phyloP scores from a whole-genome alignment of 1,284 basidiomycete species.

The Apiotrichum brassicae region DNA sequence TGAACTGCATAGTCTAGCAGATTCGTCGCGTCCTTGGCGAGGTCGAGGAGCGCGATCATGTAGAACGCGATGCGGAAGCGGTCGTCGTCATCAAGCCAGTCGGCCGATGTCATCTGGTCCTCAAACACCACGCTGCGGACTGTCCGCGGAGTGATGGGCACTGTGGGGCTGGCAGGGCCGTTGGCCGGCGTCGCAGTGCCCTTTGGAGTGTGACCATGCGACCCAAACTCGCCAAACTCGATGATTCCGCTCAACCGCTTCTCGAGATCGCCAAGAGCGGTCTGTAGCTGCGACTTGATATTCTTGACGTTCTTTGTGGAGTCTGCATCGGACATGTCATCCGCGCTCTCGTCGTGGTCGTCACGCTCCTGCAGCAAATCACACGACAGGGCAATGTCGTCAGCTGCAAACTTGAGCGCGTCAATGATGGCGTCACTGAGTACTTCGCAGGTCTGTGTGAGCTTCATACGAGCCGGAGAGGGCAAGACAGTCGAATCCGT shows the following conservation, averaged over 20 bases:
- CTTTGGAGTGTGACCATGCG: neutral
- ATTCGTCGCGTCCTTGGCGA: constrained; percentile 28
- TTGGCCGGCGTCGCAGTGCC: neutral
- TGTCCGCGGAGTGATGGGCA: neutral
- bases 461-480: constrained; percentile 2
- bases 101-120: constrained; percentile 12
- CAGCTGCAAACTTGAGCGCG: constrained; percentile 1
- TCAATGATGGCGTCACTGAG: constrained; percentile 10
- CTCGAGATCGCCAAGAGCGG: constrained; percentile 6
- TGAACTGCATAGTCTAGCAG: constrained; percentile 16
- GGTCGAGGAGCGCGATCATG: constrained; percentile 40
- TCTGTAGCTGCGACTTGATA: constrained; percentile 1
- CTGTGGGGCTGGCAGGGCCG: neutral
- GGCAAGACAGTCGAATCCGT: neutral
- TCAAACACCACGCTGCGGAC: constrained; percentile 15
- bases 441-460: constrained; percentile 3
- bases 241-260: constrained; percentile 16
- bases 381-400: constrained; percentile 5
- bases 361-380: constrained; percentile 6
- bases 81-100: constrained; percentile 31
- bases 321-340: no score
- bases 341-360: neutral
- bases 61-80: constrained; percentile 41
- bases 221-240: constrained; percentile 4
- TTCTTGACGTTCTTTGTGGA: neutral